A percentile compares a stretch with the other conserved stretches of the same genome.
Evolutionary conservation across 768 basidiomycete species (phyloP).

Genomic region (Psilocybe tampanensis): DNA sequence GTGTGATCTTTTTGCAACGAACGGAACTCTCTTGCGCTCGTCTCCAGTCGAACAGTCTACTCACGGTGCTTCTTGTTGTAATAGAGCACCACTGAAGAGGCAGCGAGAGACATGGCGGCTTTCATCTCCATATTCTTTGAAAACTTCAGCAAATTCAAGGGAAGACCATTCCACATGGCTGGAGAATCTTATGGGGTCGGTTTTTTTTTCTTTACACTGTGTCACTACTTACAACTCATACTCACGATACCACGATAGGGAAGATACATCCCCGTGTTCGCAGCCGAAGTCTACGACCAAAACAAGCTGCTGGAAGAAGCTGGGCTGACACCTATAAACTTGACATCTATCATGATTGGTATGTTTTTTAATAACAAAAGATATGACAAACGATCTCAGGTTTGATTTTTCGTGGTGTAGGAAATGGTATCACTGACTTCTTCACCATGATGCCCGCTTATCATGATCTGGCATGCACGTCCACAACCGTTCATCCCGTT

Average conservation of each 20-base stretch:
- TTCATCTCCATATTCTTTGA: conserved; percentile 78
- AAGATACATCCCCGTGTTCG: conserved; percentile 74
- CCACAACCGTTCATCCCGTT: conserved; percentile 49
- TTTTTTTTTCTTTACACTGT: background rate
- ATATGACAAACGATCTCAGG: background rate
- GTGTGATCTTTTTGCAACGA: too few species aligned
- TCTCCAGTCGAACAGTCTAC: too few species aligned
- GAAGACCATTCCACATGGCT: conserved; percentile 63
- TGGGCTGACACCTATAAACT: conserved; percentile 62
- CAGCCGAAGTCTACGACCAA: conserved; percentile 75
- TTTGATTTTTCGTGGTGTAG: conserved; percentile 25
- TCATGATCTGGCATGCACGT: conserved; percentile 57
- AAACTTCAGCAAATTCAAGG: conserved; percentile 71
- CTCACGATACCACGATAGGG: conserved; percentile 43
- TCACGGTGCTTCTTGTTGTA: background rate
- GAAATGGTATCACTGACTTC: conserved; percentile 68
- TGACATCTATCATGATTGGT: conserved; percentile 74
- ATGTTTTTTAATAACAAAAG: conserved; percentile 23
- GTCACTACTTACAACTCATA: background rate
- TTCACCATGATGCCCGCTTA: conserved; percentile 43
- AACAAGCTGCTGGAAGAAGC: conserved; percentile 55
- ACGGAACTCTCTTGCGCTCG: too few species aligned
- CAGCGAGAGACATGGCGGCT: conserved; percentile 68
- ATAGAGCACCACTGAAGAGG: conserved; percentile 67
- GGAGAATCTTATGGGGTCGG: conserved; percentile 81